Evolutionary conservation across 164 flowering plant species (phyloP), one percentile per base, ranked within the genome.

Genomic region (Buxus sempervirens): DNA sequence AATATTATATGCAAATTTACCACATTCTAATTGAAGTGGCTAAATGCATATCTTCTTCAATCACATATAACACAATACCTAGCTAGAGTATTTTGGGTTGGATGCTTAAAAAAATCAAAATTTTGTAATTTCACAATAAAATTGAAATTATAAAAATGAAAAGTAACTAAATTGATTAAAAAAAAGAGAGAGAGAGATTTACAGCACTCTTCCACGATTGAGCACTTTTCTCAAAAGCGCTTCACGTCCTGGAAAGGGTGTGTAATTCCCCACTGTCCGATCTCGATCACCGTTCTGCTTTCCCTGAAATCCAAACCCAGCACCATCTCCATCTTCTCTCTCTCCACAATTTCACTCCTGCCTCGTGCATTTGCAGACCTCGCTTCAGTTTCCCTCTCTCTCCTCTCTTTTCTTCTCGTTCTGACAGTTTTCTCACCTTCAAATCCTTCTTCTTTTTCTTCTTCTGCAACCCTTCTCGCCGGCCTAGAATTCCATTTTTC

Each of bases 211-310:
- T 69, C 67, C 38, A 22, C 62, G 54, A 28, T 59, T 60, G 7
- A 77, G 38, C 59, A 70, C 85, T 65, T 85, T 86, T 70, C 71
- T 86, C 55, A 88, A 65, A 19, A 90, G 78, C 0, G 79, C 70
- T 67, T 85, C 82, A 14, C 96, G 86, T 1, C 92, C 92, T 18
- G 93, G 93, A 64, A 90, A 90, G 19, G 79, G 89, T 41, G 70
- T 85, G n/a, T 65, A 32, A 22, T 32, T 42, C 54, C 32, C 63
- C 70, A 21, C 64, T 49, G 22, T 73, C 49, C 12, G 24, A 28
- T 63, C 70, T 0, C 42, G 24, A 51, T 51, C 70, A 45, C 26
- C 36, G 2, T 63, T 42, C 24, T 13, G 57, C 49, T 58, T n/a
- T 13, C 27, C 51, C 12, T 23, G 42, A 23, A 41, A 18, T 54